phyloP scores from a whole-genome alignment of 768 basidiomycete genomes.

The Mycena vulgaris region DNA sequence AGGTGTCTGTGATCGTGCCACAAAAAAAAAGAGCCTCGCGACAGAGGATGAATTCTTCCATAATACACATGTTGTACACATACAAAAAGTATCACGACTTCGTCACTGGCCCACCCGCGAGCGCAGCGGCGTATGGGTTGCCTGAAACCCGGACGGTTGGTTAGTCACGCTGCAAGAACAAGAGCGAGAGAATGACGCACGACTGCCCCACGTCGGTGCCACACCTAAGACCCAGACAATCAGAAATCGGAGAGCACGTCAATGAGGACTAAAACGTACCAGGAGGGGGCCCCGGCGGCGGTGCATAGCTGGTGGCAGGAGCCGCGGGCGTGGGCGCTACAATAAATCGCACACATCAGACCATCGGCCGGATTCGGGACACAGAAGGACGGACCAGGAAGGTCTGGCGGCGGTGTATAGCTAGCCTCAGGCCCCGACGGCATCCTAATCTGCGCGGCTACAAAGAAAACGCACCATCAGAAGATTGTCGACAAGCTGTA shows the following conservation, averaged over 20 bases:
- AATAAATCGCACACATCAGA: too few species aligned
- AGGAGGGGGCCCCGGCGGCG: slow-evolving; percentile 24
- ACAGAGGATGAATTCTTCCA: too few species aligned
- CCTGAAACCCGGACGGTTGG: slow-evolving; percentile 40
- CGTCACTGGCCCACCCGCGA: neutral
- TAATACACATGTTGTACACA: too few species aligned
- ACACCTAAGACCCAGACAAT: neutral
- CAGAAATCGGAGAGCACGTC: neutral
- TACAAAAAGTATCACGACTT: neutral
- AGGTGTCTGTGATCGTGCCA: too few species aligned
- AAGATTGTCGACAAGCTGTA: too few species aligned
- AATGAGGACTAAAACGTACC: neutral
- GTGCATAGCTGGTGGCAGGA: slow-evolving; percentile 19
- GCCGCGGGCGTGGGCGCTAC: neutral
- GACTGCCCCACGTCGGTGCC: slow-evolving; percentile 32
- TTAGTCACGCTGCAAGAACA: neutral
- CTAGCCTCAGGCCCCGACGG: neutral
- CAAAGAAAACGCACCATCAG: neutral
- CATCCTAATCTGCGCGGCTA: slow-evolving; percentile 1
- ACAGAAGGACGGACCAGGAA: neutral
- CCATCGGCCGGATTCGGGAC: too few species aligned
- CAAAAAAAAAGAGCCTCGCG: too few species aligned
- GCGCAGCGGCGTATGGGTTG: slow-evolving; percentile 56
- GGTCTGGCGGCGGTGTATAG: slow-evolving; percentile 21
- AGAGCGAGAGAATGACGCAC: neutral